A percentile compares a stretch with the other conserved stretches of the same genome.
Evolutionary conservation across 345 rosid species (phyloP).

Genomic region (Eucalyptus curtisii): DNA sequence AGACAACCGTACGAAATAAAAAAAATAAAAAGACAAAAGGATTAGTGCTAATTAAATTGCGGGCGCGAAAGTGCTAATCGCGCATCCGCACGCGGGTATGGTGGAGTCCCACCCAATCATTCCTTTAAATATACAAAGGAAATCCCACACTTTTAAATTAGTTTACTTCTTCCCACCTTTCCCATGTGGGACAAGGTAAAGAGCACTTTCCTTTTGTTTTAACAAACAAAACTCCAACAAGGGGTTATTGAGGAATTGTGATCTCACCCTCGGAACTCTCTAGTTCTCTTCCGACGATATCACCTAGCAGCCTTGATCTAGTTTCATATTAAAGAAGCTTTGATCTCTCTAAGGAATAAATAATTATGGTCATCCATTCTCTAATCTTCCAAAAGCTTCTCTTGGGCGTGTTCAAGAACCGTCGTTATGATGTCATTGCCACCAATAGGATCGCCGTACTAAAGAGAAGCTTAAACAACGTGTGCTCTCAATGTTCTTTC

Average conservation of each 20-base stretch:
- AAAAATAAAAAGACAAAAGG: too few species aligned
- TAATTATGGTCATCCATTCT: neutral
- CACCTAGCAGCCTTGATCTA: neutral
- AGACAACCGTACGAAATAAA: too few species aligned
- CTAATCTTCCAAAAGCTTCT: neutral
- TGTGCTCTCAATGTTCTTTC: neutral
- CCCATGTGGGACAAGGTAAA: too few species aligned
- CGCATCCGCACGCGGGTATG: too few species aligned
- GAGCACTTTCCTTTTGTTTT: too few species aligned
- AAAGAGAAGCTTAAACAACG: neutral
- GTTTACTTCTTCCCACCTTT: too few species aligned
- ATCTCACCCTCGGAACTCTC: neutral
- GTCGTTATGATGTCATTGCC: neutral
- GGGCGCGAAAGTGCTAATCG: too few species aligned
- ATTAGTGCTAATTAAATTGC: too few species aligned
- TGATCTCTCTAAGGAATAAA: neutral
- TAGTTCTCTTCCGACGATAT: neutral
- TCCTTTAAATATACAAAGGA: too few species aligned
- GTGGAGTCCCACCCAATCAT: too few species aligned
- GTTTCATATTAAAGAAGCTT: neutral
- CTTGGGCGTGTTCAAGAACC: neutral
- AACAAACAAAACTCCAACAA: too few species aligned
- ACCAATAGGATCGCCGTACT: neutral
- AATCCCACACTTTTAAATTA: too few species aligned
- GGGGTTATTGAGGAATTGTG: neutral